phyloP scores from a whole-genome alignment of 2,329 filamentous ascomycete genomes.

The Hypocreales sp. region DNA sequence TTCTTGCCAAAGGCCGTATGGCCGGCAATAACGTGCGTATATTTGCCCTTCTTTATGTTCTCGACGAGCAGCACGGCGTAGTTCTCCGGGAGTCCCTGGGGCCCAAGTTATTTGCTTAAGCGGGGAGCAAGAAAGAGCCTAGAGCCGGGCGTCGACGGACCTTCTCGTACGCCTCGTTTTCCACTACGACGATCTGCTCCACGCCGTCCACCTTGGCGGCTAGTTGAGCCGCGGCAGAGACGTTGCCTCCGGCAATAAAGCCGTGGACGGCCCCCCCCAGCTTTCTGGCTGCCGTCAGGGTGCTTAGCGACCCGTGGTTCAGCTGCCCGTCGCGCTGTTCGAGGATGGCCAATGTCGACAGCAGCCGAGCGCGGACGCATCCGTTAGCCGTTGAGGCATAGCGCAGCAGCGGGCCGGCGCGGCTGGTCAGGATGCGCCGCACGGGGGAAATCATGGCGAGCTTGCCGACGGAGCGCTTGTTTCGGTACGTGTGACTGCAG shows the following conservation, averaged over 20 bases:
- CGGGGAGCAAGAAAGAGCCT: neutral
- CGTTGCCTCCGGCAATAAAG: slow-evolving; percentile 70
- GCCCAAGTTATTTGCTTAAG: slow-evolving; percentile 1
- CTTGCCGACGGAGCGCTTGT: no score
- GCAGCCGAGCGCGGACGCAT: no score
- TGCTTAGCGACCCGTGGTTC: slow-evolving; percentile 65
- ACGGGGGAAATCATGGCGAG: no score
- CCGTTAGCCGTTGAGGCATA: no score
- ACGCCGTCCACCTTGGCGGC: slow-evolving; percentile 80
- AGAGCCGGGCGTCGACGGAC: slow-evolving; percentile 29
- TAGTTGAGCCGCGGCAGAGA: slow-evolving; percentile 62
- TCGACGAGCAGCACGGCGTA: slow-evolving; percentile 86
- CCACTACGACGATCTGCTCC: slow-evolving; percentile 79
- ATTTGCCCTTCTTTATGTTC: slow-evolving; percentile 92
- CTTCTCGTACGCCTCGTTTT: slow-evolving; percentile 87
- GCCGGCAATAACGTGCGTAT: slow-evolving; percentile 78
- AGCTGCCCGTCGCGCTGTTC: slow-evolving; percentile 88
- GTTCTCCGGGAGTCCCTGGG: slow-evolving; percentile 76
- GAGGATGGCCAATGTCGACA: slow-evolving; percentile 80
- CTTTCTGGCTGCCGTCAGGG: slow-evolving; percentile 74
- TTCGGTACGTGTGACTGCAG: no score
- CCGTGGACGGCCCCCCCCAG: slow-evolving; percentile 74
- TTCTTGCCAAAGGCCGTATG: slow-evolving; percentile 97
- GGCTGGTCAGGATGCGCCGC: no score
- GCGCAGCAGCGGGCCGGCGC: no score